These are phyloP conservation scores for Mycena filopes DNA, from an alignment of 768 basidiomycete genomes.

Conservation along the genomic window DNA sequence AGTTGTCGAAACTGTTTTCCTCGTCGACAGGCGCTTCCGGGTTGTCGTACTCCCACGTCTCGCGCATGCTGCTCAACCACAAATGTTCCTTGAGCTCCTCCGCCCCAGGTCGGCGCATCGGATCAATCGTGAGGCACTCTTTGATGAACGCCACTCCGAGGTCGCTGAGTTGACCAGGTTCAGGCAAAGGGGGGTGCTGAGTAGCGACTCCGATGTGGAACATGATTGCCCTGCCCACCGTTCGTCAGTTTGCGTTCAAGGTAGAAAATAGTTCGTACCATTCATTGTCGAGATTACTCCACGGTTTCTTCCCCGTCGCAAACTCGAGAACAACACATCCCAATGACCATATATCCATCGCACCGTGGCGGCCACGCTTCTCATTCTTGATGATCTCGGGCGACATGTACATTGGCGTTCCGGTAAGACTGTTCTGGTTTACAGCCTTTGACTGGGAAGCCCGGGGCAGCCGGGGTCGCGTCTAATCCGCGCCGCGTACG, in stretches of 20 bases:
- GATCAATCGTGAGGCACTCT: slow-evolving; percentile 89
- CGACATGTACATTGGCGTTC: slow-evolving; percentile 99
- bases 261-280: slow-evolving; percentile 65
- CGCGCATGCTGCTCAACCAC: slow-evolving; percentile 90
- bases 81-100: slow-evolving; percentile 85
- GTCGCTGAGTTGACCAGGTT: slow-evolving; percentile 88
- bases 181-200: slow-evolving; percentile 95
- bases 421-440: slow-evolving; percentile 89
- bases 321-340: slow-evolving; percentile 98
- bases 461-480: slow-evolving; percentile 41
- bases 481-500: slow-evolving; percentile 71
- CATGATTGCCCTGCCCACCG: slow-evolving; percentile 91
- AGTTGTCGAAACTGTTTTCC: slow-evolving; percentile 53
- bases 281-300: slow-evolving; percentile 99
- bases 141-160: slow-evolving; percentile 94
- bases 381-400: slow-evolving; percentile 98
- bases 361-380: slow-evolving; percentile 85
- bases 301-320: slow-evolving; percentile 96
- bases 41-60: slow-evolving; percentile 76
- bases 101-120: slow-evolving; percentile 85
- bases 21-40: slow-evolving; percentile 64
- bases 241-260: slow-evolving; percentile 6
- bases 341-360: slow-evolving; percentile 98
- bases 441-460: slow-evolving; percentile 56
- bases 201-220: slow-evolving; percentile 98